Percentiles rank a stretch among this genome's conserved stretches.
Evolutionary conservation across 306 rosid genomes (phyloP).

Genomic region (Hippophae gyantsensis): DNA sequence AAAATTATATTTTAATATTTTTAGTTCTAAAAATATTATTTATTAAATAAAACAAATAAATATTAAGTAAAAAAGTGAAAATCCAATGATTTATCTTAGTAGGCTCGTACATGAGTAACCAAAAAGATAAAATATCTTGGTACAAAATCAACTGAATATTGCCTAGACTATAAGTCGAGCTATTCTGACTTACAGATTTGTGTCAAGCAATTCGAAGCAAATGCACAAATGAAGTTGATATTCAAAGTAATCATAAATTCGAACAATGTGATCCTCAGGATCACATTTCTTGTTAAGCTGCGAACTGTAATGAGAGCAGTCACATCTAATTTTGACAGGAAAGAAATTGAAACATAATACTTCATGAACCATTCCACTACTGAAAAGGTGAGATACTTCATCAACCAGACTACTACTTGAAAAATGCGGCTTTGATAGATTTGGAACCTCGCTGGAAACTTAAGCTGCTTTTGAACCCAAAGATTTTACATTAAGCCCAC

Average conservation of each 20-base stretch:
- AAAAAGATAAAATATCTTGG: slow-evolving; percentile 26
- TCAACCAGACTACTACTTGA: too few species aligned
- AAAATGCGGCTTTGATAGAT: too few species aligned
- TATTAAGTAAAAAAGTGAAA: too few species aligned
- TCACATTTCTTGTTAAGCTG: slow-evolving; percentile 94
- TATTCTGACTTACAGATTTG: slow-evolving; percentile 77
- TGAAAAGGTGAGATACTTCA: too few species aligned
- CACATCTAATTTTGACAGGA: too few species aligned
- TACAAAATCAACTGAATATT: background rate
- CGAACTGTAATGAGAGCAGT: slow-evolving; percentile 11
- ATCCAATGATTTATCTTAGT: slow-evolving; percentile 92
- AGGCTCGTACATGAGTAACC: slow-evolving; percentile 78
- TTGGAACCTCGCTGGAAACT: background rate
- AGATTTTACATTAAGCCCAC: background rate
- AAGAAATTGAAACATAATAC: too few species aligned
- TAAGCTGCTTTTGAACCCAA: background rate
- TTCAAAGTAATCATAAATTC: slow-evolving; percentile 91
- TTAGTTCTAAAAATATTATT: too few species aligned
- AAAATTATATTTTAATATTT: too few species aligned
- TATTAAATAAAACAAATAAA: too few species aligned
- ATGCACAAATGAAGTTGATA: slow-evolving; percentile 95
- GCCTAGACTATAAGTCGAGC: background rate
- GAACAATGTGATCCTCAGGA: slow-evolving; percentile 98
- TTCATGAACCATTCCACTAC: too few species aligned
- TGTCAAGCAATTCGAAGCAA: slow-evolving; percentile 91